Conservation (phyloP, 2,329 filamentous ascomycete genomes). For the Exophiala calicioides region DNA sequence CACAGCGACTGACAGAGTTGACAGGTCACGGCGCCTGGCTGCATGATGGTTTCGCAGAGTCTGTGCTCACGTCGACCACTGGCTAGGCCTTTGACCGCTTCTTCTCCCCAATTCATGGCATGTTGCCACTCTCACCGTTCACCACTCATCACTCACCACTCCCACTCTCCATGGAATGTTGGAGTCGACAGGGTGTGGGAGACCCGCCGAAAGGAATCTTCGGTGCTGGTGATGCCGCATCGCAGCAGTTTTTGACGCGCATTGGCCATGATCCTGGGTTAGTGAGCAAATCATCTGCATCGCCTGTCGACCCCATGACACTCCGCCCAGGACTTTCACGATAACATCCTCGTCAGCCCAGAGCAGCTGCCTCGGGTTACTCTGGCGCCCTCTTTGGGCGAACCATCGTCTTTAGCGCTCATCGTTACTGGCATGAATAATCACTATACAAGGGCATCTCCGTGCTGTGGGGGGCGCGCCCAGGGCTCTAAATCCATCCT, state of each 20-base stretch:
- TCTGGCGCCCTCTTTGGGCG: too few species aligned
- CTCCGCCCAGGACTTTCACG: slow-evolving; percentile 13
- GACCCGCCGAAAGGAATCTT: slow-evolving; percentile 15
- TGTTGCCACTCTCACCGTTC: too few species aligned
- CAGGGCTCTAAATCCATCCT: too few species aligned
- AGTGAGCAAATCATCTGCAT: slow-evolving; percentile 17
- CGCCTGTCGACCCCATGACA: slow-evolving; percentile 21
- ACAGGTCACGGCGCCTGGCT: slow-evolving; percentile 15
- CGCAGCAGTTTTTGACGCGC: neutral
- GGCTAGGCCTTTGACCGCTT: slow-evolving; percentile 26
- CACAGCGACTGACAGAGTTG: slow-evolving; percentile 6
- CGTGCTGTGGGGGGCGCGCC: too few species aligned
- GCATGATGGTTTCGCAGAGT: slow-evolving; percentile 14
- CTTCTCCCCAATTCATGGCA: slow-evolving; percentile 13
- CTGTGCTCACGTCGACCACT: slow-evolving; percentile 16
- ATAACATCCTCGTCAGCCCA: slow-evolving; percentile 1
- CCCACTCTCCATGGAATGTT: too few species aligned
- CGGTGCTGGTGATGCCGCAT: neutral
- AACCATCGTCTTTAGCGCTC: too few species aligned
- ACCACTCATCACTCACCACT: too few species aligned
- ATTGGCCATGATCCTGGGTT: slow-evolving; percentile 9
- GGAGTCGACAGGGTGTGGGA: slow-evolving; percentile 15
- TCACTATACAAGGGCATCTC: too few species aligned
- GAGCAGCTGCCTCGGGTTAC: neutral
- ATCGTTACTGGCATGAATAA: too few species aligned